Percentiles rank a stretch among this genome's conserved stretches.
Conservation (phyloP, 306 rosid genomes). For the Carpinus fangiana region DNA sequence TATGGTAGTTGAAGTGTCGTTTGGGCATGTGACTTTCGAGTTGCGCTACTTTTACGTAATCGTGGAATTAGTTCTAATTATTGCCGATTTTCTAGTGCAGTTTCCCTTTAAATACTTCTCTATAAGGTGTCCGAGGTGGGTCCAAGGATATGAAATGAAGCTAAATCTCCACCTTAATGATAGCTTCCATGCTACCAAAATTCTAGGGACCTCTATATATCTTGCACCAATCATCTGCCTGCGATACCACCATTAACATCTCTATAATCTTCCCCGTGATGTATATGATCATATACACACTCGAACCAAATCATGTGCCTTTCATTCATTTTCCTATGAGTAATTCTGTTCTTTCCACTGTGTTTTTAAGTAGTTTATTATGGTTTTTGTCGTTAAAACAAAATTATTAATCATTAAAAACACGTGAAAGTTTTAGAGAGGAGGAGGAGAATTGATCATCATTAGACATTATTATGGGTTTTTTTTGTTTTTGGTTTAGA, state of each 20-base stretch:
- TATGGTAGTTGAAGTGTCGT: slow-evolving; percentile 46
- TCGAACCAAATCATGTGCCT: neutral
- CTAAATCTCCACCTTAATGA: neutral
- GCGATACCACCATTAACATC: neutral
- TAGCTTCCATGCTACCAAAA: slow-evolving; percentile 1
- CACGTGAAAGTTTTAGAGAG: too few relatives aligned
- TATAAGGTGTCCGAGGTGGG: slow-evolving; percentile 28
- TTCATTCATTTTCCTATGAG: neutral
- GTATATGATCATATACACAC: too few relatives aligned
- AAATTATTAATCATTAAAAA: too few relatives aligned
- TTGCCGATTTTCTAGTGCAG: slow-evolving; percentile 23
- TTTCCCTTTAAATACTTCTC: too few relatives aligned
- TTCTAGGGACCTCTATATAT: slow-evolving; percentile 9
- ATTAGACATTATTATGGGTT: too few relatives aligned
- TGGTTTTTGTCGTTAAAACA: too few relatives aligned
- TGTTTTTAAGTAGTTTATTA: too few relatives aligned
- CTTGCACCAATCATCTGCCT: slow-evolving; percentile 12
- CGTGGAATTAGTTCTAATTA: neutral
- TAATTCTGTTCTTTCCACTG: too few relatives aligned
- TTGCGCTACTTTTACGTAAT: neutral
- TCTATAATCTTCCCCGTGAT: neutral
- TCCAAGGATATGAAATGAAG: slow-evolving; percentile 23
- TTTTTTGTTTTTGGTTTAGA: neutral
- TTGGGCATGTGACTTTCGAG: neutral
- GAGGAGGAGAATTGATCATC: too few relatives aligned